Evolutionary conservation across 306 rosid species (phyloP).

Genomic region (Vigna mungo): DNA sequence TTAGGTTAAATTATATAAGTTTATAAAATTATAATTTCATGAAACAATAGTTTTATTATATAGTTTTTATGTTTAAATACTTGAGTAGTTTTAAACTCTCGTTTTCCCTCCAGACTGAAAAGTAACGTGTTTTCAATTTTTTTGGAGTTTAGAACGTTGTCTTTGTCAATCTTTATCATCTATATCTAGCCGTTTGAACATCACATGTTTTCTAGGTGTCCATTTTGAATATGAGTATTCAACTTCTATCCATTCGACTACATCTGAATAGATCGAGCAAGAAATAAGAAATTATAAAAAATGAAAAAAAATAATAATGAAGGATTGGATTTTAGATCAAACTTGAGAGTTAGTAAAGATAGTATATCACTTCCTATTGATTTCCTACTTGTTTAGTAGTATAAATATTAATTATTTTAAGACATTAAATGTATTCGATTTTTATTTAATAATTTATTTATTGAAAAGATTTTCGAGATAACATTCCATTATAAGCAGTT

Average conservation of each 20-base stretch:
- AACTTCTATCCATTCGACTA: too few relatives aligned
- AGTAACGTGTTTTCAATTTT: too few relatives aligned
- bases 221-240: too few relatives aligned
- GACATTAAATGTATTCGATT: neutral
- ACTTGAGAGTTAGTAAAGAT: neutral
- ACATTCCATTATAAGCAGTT: neutral
- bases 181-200: too few relatives aligned
- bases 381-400: neutral
- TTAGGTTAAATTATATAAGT: neutral
- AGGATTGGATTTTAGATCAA: too few relatives aligned
- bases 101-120: too few relatives aligned
- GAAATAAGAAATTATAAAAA: too few relatives aligned
- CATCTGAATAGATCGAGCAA: too few relatives aligned
- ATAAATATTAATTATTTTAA: neutral
- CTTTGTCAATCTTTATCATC: too few relatives aligned
- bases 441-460: neutral
- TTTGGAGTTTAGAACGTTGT: too few relatives aligned
- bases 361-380: neutral
- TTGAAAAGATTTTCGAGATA: neutral
- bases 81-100: neutral
- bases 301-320: too few relatives aligned
- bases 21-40: neutral
- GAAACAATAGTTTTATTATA: neutral
- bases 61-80: neutral
- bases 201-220: too few relatives aligned